Conservation (phyloP, 2,329 filamentous ascomycete genomes). For the Ceratocystiopsis sp. region DNA sequence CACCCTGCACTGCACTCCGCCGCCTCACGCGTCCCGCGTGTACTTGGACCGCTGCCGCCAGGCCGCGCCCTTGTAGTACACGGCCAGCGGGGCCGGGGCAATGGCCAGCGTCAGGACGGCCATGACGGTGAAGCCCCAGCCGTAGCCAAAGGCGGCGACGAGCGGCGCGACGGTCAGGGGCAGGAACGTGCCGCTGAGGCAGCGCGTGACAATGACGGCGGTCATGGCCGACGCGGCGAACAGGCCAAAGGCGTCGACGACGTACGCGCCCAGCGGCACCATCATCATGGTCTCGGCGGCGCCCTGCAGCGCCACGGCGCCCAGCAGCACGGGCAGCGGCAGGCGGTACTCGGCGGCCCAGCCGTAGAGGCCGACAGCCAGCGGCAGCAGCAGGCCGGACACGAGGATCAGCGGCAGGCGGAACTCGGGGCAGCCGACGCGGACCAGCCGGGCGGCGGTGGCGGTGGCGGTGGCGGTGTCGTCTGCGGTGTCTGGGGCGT, state of each 20-base stretch:
- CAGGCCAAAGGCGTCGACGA: slow-evolving; percentile 38
- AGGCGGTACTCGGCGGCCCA: slow-evolving; percentile 29
- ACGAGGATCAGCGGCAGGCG: slow-evolving; percentile 34
- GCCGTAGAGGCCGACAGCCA: slow-evolving; percentile 29
- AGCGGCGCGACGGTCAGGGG: slow-evolving; percentile 33
- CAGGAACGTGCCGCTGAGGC: slow-evolving; percentile 38
- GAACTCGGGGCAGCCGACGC: slow-evolving; percentile 31
- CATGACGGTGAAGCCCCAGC: slow-evolving; percentile 31
- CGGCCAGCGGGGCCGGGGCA: slow-evolving; percentile 31
- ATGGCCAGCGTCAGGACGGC: slow-evolving; percentile 23
- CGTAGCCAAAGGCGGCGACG: slow-evolving; percentile 30
- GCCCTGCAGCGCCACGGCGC: slow-evolving; percentile 27
- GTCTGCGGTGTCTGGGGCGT: no score
- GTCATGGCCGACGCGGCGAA: slow-evolving; percentile 42
- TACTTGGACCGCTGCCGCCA: slow-evolving; percentile 36
- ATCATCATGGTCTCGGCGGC: slow-evolving; percentile 26
- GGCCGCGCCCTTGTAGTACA: slow-evolving; percentile 31
- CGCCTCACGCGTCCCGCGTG: slow-evolving; percentile 18
- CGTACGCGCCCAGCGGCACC: slow-evolving; percentile 35
- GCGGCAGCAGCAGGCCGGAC: slow-evolving; percentile 27
- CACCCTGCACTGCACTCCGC: background rate
- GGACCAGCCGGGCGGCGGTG: slow-evolving; percentile 8
- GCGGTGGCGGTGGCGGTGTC: background rate
- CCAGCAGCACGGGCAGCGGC: slow-evolving; percentile 25
- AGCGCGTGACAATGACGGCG: slow-evolving; percentile 35